Evolutionary conservation across 108 stramenopile genomes (phyloP).

Genomic region (Skeletonema potamos): DNA sequence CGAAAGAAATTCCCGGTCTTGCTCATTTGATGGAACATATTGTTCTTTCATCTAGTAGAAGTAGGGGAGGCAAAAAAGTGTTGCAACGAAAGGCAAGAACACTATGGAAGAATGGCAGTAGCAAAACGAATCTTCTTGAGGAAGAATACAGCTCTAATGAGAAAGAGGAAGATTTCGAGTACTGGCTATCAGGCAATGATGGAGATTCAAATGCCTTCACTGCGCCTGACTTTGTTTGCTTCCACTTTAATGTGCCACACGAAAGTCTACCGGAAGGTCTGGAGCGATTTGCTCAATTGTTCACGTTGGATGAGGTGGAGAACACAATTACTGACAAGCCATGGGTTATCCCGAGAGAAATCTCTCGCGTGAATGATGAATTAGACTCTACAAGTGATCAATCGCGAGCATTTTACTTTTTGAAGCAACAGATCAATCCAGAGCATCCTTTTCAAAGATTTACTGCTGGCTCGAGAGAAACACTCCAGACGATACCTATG

Average conservation of each 20-base stretch:
- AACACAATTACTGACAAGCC: slow-evolving; percentile 38
- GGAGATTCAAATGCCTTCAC: slow-evolving; percentile 76
- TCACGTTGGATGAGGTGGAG: slow-evolving; percentile 42
- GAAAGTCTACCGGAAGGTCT: slow-evolving; percentile 58
- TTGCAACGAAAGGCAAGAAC: slow-evolving; percentile 23
- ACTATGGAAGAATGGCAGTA: slow-evolving; percentile 55
- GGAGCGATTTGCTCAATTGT: slow-evolving; percentile 60
- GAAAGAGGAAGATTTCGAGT: slow-evolving; percentile 60
- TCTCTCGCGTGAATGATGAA: slow-evolving; percentile 67
- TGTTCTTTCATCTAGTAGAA: slow-evolving; percentile 43
- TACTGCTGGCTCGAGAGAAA: slow-evolving; percentile 57
- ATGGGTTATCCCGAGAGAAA: slow-evolving; percentile 54
- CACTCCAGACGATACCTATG: slow-evolving; percentile 51
- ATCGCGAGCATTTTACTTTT: slow-evolving; percentile 55
- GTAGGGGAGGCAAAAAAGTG: slow-evolving; percentile 12
- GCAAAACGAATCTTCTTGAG: neutral
- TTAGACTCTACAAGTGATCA: slow-evolving; percentile 54
- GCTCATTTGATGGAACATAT: slow-evolving; percentile 87
- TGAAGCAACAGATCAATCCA: slow-evolving; percentile 60
- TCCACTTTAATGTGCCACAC: slow-evolving; percentile 61
- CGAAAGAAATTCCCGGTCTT: slow-evolving; percentile 54
- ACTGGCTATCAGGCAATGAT: slow-evolving; percentile 65
- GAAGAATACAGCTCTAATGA: neutral
- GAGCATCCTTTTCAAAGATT: slow-evolving; percentile 73
- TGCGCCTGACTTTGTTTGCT: slow-evolving; percentile 74